phyloP scores from a whole-genome alignment of 257 asterid genomes.

The Marsdenia floribunda region DNA sequence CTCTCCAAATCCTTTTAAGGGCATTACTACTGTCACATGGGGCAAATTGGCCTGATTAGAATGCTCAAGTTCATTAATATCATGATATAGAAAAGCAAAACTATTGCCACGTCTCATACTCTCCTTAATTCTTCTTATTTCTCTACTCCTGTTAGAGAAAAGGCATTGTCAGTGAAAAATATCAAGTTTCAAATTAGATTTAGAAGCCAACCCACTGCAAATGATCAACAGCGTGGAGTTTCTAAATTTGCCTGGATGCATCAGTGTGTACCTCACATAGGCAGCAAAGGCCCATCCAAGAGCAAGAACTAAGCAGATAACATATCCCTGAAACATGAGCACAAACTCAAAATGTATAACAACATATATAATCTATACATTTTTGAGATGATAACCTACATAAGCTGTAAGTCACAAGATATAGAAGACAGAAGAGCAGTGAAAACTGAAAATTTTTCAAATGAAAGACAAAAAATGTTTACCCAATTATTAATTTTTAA shows the following conservation, averaged over 20 bases:
- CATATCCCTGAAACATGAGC: constrained; percentile 59
- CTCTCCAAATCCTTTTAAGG: constrained; percentile 96
- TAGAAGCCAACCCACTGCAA: not conserved
- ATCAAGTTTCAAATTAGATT: constrained; percentile 1
- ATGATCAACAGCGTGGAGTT: not conserved
- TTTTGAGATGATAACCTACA: not conserved
- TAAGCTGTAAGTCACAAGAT: not conserved
- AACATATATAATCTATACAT: not conserved
- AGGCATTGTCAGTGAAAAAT: constrained; percentile 16
- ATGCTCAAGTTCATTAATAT: constrained; percentile 79
- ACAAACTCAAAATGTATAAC: constrained; percentile 10
- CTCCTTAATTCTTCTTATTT: constrained; percentile 57
- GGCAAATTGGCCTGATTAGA: constrained; percentile 78
- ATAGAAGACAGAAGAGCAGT: not conserved
- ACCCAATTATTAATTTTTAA: too few species aligned
- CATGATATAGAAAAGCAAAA: constrained; percentile 69
- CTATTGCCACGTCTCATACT: constrained; percentile 53
- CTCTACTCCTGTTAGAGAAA: constrained; percentile 63
- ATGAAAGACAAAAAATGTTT: not conserved
- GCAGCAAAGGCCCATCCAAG: constrained; percentile 97
- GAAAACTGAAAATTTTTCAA: not conserved
- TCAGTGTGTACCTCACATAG: constrained; percentile 60
- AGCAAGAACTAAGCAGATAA: constrained; percentile 75
- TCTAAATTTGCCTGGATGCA: constrained; percentile 1
- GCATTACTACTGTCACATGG: constrained; percentile 91